Evolutionary conservation across 2,329 filamentous ascomycete species (phyloP), one percentile per base, ranked within the genome.

Genomic region (Davidsoniella virescens): DNA sequence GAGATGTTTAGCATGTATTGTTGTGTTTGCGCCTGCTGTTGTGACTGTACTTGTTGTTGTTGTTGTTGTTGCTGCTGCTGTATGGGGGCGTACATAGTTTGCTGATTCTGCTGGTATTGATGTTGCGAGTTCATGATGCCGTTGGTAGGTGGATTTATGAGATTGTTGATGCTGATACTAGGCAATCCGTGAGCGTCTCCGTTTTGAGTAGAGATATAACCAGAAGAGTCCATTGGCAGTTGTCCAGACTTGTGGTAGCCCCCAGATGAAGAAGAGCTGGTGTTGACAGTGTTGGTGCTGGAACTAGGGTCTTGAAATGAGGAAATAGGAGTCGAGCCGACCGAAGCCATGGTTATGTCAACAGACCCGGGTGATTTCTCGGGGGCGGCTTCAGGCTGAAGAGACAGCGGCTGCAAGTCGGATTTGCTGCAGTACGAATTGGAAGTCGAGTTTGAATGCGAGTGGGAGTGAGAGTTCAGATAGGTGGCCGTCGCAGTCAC

Each of bases 21-120:
- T 92, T 81, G 67, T 92, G 36, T 29, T 23, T 40, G 40, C n/a
- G 18, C 36, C 29, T 43, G 50, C 10, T 53, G 53, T 36, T 45
- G 45, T 41, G 18, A 25, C 12, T 43, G 40, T 25, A 82, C 69
- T 92, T 92, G 60, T 77, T 85, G 53, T 85, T 81, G 49, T 16
- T 47, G 49, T 26, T 52, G 37, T 53, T 56, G 51, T 59, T 61
- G 69, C 69, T 50, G 69, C n/a, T 55, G 50, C 16, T 57, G 57
- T 25, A 29, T 53, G 46, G 26, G 26, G 26, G 26, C 8, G 10
- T 33, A 33, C 10, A 12, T 12, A 33, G 26, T 8, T 9, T 8
- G 59, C 57, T 43, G 47, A 2, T 36, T 37, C 25, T 50, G 47
- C 25, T 45, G 41, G 6, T 48, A 29, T 14, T 49, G 59, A 49